Conservation (phyloP, 2,329 filamentous ascomycete genomes). For the Talaromyces sp. region DNA sequence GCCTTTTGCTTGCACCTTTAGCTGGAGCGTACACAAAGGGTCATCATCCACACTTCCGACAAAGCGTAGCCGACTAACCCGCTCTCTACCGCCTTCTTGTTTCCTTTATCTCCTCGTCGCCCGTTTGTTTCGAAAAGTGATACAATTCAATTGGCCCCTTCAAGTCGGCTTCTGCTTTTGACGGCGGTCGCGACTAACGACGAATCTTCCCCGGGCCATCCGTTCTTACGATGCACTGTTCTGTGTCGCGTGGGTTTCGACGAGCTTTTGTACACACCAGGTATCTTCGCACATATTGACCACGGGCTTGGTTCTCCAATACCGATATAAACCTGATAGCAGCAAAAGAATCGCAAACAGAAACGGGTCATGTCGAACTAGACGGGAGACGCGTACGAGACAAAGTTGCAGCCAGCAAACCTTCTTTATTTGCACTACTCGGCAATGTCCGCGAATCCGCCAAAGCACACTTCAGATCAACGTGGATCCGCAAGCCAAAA, state of each 20-base stretch:
- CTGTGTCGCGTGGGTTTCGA: neutral
- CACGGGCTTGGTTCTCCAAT: neutral
- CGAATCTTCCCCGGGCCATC: neutral
- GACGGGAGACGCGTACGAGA: neutral
- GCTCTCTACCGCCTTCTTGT: neutral
- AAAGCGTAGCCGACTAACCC: neutral
- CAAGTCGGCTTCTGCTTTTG: neutral
- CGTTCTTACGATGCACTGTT: neutral
- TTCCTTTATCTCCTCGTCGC: neutral
- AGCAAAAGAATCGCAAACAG: neutral
- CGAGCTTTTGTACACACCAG: neutral
- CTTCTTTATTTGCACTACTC: constrained; percentile 3
- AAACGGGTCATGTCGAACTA: neutral
- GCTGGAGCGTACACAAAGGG: neutral
- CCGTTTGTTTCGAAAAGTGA: neutral
- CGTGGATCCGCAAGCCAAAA: constrained; percentile 18
- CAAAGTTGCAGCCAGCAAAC: neutral
- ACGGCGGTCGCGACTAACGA: neutral
- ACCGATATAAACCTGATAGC: neutral
- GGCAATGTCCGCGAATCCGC: constrained; percentile 37
- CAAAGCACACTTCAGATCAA: constrained; percentile 20
- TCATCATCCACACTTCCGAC: neutral
- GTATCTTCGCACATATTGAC: neutral
- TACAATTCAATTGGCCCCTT: neutral
- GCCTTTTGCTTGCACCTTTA: constrained; percentile 3